Base-by-base conservation (phyloP, 164 flowering plant species). In the Chimonanthus praecox region DNA sequence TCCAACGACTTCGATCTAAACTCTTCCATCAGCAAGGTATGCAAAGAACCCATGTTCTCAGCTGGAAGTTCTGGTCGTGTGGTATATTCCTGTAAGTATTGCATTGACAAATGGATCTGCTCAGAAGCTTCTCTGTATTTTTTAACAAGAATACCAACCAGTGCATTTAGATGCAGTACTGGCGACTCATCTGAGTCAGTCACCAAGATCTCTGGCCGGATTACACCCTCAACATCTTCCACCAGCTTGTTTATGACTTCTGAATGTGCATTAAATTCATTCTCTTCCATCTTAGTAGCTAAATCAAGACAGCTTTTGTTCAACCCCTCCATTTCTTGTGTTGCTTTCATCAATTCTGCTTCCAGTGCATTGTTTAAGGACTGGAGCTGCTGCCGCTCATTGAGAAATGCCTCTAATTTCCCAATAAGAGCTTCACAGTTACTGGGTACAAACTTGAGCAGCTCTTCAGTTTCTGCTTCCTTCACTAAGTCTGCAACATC, bases 371-470 rank as follows among this genome's bases (percentile, higher is more conserved):
- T 72, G 66, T 80, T 86, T 43, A 70, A 78, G 73, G 83, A 84
- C 73, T 82, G 73, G 15, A 96, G 87, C 58, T 80, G 82, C 80
- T 77, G 67, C 76, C 79, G 85, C 79, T 90, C 93, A 74, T 69
- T 77, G 54, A 87, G 68, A 68, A 84, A 70, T 66, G 70, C 71
- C 62, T 76, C 76, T 77, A 96, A 21, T 67, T 80, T 79, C 47
- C 84, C 83, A 0, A 88, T 71, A 54, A 93, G 77, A 64, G 70
- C 45, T 70, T 80, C 80, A 79, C 64, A 87, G 69, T 61, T 77
- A 73, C 73, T 71, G 49, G 77, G 75, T 21, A 82, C 67, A 70
- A 80, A 83, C 85, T 88, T 88, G 49, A 68, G 73, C 68, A 74
- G 62, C 43, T 64, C 73, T 71, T 77, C 83, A 54, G 70, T 64